Evolutionary conservation across 768 basidiomycete genomes (phyloP), one percentile per base, ranked within the genome.

Genomic region (Nidularia pulvinata): DNA sequence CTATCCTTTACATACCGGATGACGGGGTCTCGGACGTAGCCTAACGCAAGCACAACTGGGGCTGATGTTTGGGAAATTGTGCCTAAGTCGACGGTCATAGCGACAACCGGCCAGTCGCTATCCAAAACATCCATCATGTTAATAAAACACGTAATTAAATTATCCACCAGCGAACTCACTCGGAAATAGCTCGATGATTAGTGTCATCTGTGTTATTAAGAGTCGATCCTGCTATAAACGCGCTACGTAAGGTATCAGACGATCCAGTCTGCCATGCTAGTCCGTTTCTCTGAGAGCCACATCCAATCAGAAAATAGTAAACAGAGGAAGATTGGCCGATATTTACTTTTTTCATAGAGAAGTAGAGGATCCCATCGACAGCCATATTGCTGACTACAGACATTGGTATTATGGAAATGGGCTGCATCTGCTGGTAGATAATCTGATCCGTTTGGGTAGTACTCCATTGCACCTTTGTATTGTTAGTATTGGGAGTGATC

Each of bases 281-380:
- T 57, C 64, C 32, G 52, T 54, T 10, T 32, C 52, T 55, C 59
- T 56, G 33, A 33, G 13, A 30, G 25, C 50, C 19, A 42, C 30
- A 30, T 54, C n/a, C 49, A n/a, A 32, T 13, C 0, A 42, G 22
- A n/a, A 9, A 14, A 25, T 32, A 9, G 19, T 5, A 51, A 33
- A 25, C 25, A 35, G 22, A 1, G 25, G 5, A 4, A 14, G 19
- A 39, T 6, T 46, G 16, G 13, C 39, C 5, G 39, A 42, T 42
- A 42, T 69, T n/a, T 53, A 76, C 76, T 46, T 62, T 68, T 2
- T 59, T 58, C 1, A 73, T 75, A 1, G 81, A 79, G 57, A 80
- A 80, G 58, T 74, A 79, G 0, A 71, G 75, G 5, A 70, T 68
- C 7, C 76, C 76, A 65, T 84, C 82, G 61, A 80, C 73, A 13